Conservation (phyloP, 2,329 filamentous ascomycete species). For the Pseudogymnoascus sp. region DNA sequence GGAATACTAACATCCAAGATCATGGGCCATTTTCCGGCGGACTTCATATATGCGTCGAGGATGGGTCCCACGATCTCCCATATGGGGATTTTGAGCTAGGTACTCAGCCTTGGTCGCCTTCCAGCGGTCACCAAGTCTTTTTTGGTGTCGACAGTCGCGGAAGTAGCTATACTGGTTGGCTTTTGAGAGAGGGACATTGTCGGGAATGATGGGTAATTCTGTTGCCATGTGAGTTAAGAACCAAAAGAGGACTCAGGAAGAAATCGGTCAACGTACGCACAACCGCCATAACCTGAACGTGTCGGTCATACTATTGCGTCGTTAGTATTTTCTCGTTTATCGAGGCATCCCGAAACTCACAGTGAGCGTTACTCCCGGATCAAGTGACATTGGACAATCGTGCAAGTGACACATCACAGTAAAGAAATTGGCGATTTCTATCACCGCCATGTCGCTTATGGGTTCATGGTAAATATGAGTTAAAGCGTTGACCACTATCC, state of each 20-base stretch:
- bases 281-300: neutral
- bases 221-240: neutral
- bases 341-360: neutral
- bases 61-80: neutral
- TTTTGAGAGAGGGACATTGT: neutral
- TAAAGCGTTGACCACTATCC: neutral
- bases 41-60: neutral
- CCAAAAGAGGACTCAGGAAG: neutral
- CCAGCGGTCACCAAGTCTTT: neutral
- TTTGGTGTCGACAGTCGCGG: neutral
- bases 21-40: neutral
- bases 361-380: neutral
- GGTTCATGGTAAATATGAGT: neutral
- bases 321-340: neutral
- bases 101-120: neutral
- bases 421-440: neutral
- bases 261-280: neutral
- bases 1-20: neutral
- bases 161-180: neutral
- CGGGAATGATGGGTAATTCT: neutral
- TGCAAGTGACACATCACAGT: neutral
- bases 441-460: neutral
- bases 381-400: neutral
- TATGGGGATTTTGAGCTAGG: neutral
- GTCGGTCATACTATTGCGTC: neutral